phyloP scores from a whole-genome alignment of 192 early-diverging fungal genomes.

The Endogone sp. region DNA sequence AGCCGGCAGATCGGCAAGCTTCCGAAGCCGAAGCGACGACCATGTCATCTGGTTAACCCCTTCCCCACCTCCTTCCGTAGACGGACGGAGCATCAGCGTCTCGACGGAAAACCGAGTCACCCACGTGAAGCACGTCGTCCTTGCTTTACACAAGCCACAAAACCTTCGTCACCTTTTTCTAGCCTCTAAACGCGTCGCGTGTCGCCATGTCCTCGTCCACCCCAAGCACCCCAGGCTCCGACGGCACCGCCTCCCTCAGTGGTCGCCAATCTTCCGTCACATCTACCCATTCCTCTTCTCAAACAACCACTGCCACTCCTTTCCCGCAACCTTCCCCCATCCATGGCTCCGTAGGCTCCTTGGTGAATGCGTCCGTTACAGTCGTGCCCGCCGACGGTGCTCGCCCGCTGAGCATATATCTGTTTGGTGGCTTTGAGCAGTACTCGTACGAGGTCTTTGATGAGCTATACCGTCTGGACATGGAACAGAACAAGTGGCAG shows the following conservation, averaged over 20 bases:
- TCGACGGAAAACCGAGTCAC: background rate
- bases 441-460: slow-evolving; percentile 69
- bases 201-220: background rate
- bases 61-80: too few species aligned
- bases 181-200: background rate
- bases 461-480: slow-evolving; percentile 48
- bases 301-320: background rate
- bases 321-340: background rate
- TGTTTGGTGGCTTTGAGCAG: slow-evolving; percentile 61
- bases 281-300: background rate
- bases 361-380: slow-evolving; percentile 40
- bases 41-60: too few species aligned
- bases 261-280: background rate
- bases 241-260: background rate
- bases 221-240: background rate
- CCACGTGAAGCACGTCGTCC: background rate
- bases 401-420: slow-evolving; percentile 29
- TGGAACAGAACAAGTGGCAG: slow-evolving; percentile 46
- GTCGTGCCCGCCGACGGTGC: slow-evolving; percentile 22
- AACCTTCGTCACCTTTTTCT: background rate
- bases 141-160: background rate
- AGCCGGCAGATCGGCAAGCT: too few species aligned
- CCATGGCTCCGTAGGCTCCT: slow-evolving; percentile 21
- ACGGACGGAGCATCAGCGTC: too few species aligned
- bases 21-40: too few species aligned